phyloP scores from a whole-genome alignment of 495 filamentous ascomycete genomes.

The Rhypophila decipiens region DNA sequence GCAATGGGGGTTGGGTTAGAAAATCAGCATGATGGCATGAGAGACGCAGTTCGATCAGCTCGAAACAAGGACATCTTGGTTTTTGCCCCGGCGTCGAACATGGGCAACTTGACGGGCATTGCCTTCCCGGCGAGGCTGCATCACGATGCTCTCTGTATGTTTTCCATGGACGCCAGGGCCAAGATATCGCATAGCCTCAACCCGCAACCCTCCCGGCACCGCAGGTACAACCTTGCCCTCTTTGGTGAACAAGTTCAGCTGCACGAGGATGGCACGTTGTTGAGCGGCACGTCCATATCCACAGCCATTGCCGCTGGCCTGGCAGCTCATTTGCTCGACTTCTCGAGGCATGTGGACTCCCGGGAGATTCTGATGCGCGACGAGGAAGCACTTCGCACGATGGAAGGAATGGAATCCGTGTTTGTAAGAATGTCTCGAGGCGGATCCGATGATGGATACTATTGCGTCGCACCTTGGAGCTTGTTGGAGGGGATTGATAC shows the following conservation, averaged over 20 bases:
- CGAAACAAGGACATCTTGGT: background rate
- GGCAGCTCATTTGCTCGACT: slow-evolving; percentile 14
- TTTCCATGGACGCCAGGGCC: slow-evolving; percentile 6
- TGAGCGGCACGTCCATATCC: slow-evolving; percentile 7
- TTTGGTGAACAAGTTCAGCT: slow-evolving; percentile 8
- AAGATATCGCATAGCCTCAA: slow-evolving; percentile 2
- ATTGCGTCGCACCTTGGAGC: slow-evolving; percentile 9
- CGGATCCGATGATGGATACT: slow-evolving; percentile 2
- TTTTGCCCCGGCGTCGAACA: slow-evolving; percentile 10
- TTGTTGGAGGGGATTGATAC: background rate
- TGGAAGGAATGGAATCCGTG: slow-evolving; percentile 9
- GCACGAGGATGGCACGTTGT: background rate
- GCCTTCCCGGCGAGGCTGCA: slow-evolving; percentile 8
- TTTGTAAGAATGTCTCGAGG: slow-evolving; percentile 1
- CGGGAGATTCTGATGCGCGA: slow-evolving; percentile 1
- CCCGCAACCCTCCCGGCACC: background rate
- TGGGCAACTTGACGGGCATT: background rate
- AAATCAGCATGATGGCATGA: background rate
- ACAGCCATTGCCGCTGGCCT: slow-evolving; percentile 12
- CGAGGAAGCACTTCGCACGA: slow-evolving; percentile 1
- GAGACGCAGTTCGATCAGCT: background rate
- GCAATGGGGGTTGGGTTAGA: slow-evolving; percentile 4
- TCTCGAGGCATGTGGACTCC: slow-evolving; percentile 10
- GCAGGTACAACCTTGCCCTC: slow-evolving; percentile 8
- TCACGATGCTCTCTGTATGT: slow-evolving; percentile 11